Evolutionary conservation across 148 eudicot genomes (phyloP).

Genomic region (Fagopyrum esculentum): DNA sequence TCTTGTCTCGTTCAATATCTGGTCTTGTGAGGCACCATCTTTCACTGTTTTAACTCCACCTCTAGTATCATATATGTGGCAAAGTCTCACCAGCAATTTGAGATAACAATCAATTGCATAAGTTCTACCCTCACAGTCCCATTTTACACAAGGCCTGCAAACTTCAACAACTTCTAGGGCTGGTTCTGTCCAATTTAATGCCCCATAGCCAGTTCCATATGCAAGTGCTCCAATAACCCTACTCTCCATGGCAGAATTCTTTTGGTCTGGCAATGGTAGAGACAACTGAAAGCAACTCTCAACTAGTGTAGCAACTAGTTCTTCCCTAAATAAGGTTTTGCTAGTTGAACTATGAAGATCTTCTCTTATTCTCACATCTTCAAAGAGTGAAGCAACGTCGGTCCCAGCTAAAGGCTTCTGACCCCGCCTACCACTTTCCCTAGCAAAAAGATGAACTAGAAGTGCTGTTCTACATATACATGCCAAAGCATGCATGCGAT

Average conservation of each 20-base stretch:
- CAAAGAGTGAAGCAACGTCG: constrained; percentile 90
- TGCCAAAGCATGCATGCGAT: constrained; percentile 99
- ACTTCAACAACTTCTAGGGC: constrained; percentile 98
- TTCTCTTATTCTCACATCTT: constrained; percentile 68
- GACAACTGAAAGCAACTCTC: constrained; percentile 99
- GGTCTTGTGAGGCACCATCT: constrained; percentile 99
- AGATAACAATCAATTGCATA: constrained; percentile 97
- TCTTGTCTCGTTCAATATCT: constrained; percentile 88
- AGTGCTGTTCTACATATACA: constrained; percentile 97
- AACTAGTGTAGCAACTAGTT: constrained; percentile 88
- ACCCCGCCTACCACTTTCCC: constrained; percentile 87
- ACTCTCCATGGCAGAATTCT: constrained; percentile 90
- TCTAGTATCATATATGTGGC: constrained; percentile 95
- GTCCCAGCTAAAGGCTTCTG: constrained; percentile 97
- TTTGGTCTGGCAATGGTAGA: constrained; percentile 95
- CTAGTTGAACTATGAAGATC: constrained; percentile 79
- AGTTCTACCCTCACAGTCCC: constrained; percentile 98
- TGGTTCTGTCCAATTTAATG: constrained; percentile 96
- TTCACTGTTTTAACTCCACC: constrained; percentile 96
- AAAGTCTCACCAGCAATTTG: constrained; percentile 89
- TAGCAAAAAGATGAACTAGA: constrained; percentile 91
- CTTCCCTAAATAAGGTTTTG: constrained; percentile 94
- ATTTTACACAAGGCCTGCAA: constrained; percentile 94
- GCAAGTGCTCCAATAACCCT: constrained; percentile 99
- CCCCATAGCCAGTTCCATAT: constrained; percentile 99